Evolutionary conservation across 176 grass and related monocot genomes (phyloP), one percentile per base, ranked within the genome.

Genomic region (Metroxylon sagu): DNA sequence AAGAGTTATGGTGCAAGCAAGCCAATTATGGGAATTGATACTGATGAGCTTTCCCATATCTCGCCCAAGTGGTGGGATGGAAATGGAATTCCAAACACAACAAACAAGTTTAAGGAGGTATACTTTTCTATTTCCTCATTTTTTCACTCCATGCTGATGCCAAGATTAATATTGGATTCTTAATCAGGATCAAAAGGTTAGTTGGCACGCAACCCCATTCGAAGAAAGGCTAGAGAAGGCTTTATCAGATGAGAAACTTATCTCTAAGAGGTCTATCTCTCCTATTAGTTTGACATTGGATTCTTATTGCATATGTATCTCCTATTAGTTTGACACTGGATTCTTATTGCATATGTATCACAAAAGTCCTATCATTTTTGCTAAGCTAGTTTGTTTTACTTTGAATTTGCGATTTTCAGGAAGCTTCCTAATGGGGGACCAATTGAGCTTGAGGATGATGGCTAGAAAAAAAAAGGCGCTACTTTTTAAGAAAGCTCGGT

Each of bases 81-180:
- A 18, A 87, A 90, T 25, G 75, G 92, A 28, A 97, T 97, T 58
- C 92, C 92, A 5, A 97, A 91, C 25, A 71, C 92, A 2, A 85
- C 65, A 4, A 76, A 53, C 3, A 91, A 70, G 64, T 97, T 88
- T 48, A 85, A 85, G 3, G 83, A 96, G 83, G 92, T 96, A 71
- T 5, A 14, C n/a, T 23, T 31, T 35, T 18, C 58, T 35, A 15
- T n/a, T 5, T 50, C 29, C 29, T 62, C 3, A n/a, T 53, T 10
- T 0, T 35, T 71, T 35, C 16, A 14, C 10, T 62, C 49, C 27
- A 61, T 66, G 14, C 51, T 56, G n/a, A 54, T 14, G 14, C 52
- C 71, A 17, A 35, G 23, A 27, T 61, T 52, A 6, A n/a, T 76
- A 5, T 28, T 71, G 29, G 23, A 16, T 65, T 29, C 16, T 35